Percentiles rank a stretch among this genome's conserved stretches.
These are phyloP conservation scores for Chrysopogon serrulatus DNA, from an alignment of 176 grass and related monocot species.

Conservation along the genomic window DNA sequence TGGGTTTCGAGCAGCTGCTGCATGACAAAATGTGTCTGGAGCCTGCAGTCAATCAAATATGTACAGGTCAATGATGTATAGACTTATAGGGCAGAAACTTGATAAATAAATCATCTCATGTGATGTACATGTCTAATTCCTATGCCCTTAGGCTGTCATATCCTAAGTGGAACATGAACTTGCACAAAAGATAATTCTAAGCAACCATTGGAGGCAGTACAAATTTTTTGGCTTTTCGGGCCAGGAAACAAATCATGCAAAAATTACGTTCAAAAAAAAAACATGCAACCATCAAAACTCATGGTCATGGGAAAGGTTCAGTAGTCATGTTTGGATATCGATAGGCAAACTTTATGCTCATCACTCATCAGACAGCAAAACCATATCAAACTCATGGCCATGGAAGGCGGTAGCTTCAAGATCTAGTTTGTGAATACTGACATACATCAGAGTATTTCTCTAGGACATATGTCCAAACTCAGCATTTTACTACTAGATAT, in stretches of 20 bases:
- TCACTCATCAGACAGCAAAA: not conserved
- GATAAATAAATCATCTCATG: not conserved
- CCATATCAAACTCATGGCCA: not conserved
- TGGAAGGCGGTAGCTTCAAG: not conserved
- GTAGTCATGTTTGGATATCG: not conserved
- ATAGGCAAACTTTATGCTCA: not conserved
- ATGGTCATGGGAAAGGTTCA: not conserved
- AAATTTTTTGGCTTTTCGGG: not conserved
- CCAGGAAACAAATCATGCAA: not conserved
- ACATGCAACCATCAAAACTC: slow-evolving; percentile 8
- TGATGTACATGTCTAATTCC: not conserved
- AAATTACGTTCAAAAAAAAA: too few relatives aligned
- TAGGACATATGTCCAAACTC: not conserved
- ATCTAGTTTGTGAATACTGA: not conserved
- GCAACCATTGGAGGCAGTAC: not conserved
- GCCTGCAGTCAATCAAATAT: slow-evolving; percentile 46
- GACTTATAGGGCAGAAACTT: not conserved
- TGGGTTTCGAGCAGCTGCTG: slow-evolving; percentile 74
- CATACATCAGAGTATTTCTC: not conserved
- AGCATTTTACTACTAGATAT: not conserved
- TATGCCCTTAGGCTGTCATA: not conserved
- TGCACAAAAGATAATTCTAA: not conserved
- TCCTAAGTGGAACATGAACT: not conserved
- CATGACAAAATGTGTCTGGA: slow-evolving; percentile 83
- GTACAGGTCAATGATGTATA: not conserved